Conservation (phyloP, 148 eudicot species). For the Rhododendron ferrugineum region DNA sequence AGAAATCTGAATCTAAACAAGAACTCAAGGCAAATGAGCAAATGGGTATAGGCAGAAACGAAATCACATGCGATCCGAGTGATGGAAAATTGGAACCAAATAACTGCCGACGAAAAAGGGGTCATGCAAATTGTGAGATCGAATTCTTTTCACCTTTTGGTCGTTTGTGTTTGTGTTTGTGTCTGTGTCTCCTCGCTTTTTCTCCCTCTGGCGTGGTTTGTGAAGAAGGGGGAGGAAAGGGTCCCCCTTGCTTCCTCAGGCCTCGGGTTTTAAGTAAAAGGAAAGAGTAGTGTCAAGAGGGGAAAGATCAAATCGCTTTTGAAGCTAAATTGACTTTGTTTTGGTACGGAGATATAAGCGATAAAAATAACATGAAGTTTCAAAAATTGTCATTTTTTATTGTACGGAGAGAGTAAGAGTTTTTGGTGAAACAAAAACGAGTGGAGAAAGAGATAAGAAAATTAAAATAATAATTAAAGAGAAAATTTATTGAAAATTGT, state of each 20-base stretch:
- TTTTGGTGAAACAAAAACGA: too few species aligned
- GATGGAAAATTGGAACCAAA: background rate
- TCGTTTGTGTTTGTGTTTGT: slow-evolving; percentile 14
- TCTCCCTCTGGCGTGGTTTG: slow-evolving; percentile 4
- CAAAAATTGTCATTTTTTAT: too few species aligned
- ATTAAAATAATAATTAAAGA: too few species aligned
- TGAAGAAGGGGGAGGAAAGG: background rate
- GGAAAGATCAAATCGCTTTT: background rate
- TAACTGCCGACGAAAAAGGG: background rate
- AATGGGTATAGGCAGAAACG: background rate
- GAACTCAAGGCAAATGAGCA: background rate
- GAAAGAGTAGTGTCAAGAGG: background rate
- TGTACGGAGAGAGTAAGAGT: too few species aligned
- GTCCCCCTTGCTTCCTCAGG: background rate
- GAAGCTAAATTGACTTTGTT: background rate
- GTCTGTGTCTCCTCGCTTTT: slow-evolving; percentile 21
- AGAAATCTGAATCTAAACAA: slow-evolving; percentile 10
- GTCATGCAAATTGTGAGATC: background rate
- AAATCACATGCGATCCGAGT: background rate
- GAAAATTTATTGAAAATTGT: too few species aligned
- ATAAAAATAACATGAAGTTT: too few species aligned
- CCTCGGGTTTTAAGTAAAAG: background rate
- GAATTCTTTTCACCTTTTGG: background rate
- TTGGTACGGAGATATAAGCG: too few species aligned
- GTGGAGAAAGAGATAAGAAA: too few species aligned